Evolutionary conservation across 345 rosid species (phyloP).

Genomic region (Salix koriyanagi): DNA sequence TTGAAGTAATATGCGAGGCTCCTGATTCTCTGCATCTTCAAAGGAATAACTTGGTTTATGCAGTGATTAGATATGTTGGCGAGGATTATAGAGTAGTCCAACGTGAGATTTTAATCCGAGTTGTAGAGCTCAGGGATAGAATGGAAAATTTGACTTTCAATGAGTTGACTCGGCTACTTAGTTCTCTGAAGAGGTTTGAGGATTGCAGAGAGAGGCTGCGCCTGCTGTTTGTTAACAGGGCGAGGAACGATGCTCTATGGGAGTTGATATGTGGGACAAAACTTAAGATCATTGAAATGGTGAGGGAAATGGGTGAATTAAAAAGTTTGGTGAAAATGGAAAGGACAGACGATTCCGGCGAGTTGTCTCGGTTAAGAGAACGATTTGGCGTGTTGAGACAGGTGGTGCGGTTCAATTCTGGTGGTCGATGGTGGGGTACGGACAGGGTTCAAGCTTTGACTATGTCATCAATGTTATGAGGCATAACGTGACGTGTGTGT

Average conservation of each 20-base stretch:
- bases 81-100: constrained; percentile 47
- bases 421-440: not conserved
- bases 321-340: constrained; percentile 17
- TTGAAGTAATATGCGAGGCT: constrained; percentile 22
- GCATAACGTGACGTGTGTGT: too few relatives aligned
- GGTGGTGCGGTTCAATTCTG: not conserved
- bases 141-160: constrained; percentile 19
- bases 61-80: constrained; percentile 40
- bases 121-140: constrained; percentile 33
- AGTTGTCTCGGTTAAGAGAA: constrained; percentile 1
- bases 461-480: not conserved
- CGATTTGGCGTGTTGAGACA: not conserved
- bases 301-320: constrained; percentile 17
- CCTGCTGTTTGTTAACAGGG: constrained; percentile 40
- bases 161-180: constrained; percentile 34
- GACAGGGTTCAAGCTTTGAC: not conserved
- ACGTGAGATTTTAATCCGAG: constrained; percentile 37
- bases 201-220: constrained; percentile 34
- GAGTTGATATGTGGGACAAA: constrained; percentile 24
- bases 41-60: constrained; percentile 40
- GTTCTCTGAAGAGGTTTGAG: constrained; percentile 31
- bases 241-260: constrained; percentile 48
- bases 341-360: constrained; percentile 7
- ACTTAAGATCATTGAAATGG: constrained; percentile 10
- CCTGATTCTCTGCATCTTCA: constrained; percentile 48